Percentiles rank a stretch among this genome's conserved stretches.
Evolutionary conservation across 768 basidiomycete species (phyloP).

Genomic region (Boletus reticuloceps): DNA sequence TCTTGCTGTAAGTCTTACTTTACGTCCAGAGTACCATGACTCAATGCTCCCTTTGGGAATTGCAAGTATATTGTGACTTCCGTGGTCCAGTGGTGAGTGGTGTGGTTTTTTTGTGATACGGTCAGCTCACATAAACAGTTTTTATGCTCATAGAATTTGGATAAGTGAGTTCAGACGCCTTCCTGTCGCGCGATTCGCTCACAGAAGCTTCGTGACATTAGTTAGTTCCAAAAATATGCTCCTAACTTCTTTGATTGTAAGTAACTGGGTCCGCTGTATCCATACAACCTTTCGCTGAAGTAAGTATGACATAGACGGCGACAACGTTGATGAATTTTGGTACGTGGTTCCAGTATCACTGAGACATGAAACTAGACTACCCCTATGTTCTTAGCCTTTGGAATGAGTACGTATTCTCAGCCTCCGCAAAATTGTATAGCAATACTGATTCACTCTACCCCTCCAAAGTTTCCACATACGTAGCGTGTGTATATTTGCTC

Average conservation of each 20-base stretch:
- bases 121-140: neutral
- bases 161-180: constrained; percentile 1
- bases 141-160: constrained; percentile 13
- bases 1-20: neutral
- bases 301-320: neutral
- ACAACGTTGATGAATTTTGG: constrained; percentile 6
- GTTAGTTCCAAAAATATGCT: constrained; percentile 4
- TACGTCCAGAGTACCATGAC: too few relatives aligned
- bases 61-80: constrained; percentile 3
- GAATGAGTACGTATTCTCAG: constrained; percentile 1
- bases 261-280: neutral
- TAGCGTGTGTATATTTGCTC: neutral
- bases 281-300: neutral
- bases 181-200: too few relatives aligned
- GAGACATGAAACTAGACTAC: neutral
- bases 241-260: constrained; percentile 7
- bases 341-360: neutral
- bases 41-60: neutral
- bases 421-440: too few relatives aligned
- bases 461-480: neutral
- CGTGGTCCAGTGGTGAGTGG: constrained; percentile 11
- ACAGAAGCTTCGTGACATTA: neutral
- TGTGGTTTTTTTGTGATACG: neutral
- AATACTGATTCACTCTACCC: neutral
- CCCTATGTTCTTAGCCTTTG: neutral